Base-by-base conservation (phyloP, 192 early-diverging fungal genomes). In the Podila verticillata region DNA sequence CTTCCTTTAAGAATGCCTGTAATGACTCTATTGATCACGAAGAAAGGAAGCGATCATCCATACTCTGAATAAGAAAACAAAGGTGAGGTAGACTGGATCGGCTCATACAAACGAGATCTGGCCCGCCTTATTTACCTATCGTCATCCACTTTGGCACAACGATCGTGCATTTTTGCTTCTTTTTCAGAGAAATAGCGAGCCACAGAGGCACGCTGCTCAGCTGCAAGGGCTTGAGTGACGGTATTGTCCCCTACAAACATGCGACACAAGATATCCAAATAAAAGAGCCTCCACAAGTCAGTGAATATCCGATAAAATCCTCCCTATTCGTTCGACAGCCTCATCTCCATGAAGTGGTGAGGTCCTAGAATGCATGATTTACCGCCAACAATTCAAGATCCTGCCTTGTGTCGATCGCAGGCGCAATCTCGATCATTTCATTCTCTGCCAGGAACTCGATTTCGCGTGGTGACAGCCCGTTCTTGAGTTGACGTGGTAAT, bases 371-470 rank as follows among this genome's bases (percentile, higher is more conserved):
- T 44, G 39, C 39, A 44, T 44, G 12, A 44, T 73, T 74, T 87
- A 95, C 94, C 49, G 84, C 87, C 9, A 97, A 88, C 10, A 97
- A 86, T 39, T 95, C 89, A 48, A 98, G 74, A 66, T 85, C 75
- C 17, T 90, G 88, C 77, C 96, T 90, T 20, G 86, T 85, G 49
- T 93, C 87, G 36, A 87, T 84, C 10, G 95, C 47, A 12, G 75
- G 93, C 47, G 95, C 82, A 65, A 98, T 94, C 7, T 84, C 87
- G 10, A 98, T 88, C 48, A 66, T 61, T 63, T 95, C 92, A 84
- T 89, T 90, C 67, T 94, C 94, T 10, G 95, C 94, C 35, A 96
- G 62, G 81, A 96, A 97, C 67, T 97, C 95, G 57, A 96, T 87
- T 81, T 96, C 95, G 28, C 88, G 88, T 49, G 95, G 94, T 0